Conservation (phyloP, 208 protist species). For the Porcisia hertigi region DNA sequence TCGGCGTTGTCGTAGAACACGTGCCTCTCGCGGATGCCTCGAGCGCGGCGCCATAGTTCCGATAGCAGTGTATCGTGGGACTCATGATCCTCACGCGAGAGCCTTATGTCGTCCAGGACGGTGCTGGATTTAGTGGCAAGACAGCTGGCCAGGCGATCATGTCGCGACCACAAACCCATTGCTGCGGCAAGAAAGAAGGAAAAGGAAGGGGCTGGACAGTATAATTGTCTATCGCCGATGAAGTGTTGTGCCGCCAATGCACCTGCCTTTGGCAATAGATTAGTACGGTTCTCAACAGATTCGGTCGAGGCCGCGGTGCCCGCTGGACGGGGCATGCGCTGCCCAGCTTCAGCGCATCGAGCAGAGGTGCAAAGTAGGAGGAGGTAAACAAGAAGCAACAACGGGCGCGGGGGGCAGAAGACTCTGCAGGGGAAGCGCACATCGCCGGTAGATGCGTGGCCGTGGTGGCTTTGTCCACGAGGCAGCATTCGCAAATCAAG, state of each 20-base stretch:
- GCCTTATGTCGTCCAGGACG: slow-evolving; percentile 24
- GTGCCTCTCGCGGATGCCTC: slow-evolving; percentile 12
- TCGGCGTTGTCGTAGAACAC: slow-evolving; percentile 21
- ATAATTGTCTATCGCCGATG: neutral
- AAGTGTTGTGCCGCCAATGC: neutral
- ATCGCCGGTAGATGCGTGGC: neutral
- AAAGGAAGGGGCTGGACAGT: slow-evolving; percentile 17
- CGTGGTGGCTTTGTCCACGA: neutral
- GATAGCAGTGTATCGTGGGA: neutral
- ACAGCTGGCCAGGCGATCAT: slow-evolving; percentile 10
- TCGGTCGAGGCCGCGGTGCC: neutral
- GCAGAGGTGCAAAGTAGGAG: neutral
- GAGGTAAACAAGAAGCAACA: neutral
- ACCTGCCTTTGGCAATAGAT: neutral
- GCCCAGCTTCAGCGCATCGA: neutral
- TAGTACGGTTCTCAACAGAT: no score
- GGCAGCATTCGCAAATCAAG: neutral
- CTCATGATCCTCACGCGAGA: slow-evolving; percentile 7
- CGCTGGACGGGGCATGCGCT: neutral
- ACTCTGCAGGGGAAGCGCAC: neutral
- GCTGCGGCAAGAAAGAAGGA: slow-evolving; percentile 13
- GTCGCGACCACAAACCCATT: slow-evolving; percentile 12
- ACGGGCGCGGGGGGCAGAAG: neutral
- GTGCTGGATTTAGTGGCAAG: slow-evolving; percentile 3
- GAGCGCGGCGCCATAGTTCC: slow-evolving; percentile 12